Conservation (phyloP, 352 stramenopile genomes). For the Globisporangium irregulare region DNA sequence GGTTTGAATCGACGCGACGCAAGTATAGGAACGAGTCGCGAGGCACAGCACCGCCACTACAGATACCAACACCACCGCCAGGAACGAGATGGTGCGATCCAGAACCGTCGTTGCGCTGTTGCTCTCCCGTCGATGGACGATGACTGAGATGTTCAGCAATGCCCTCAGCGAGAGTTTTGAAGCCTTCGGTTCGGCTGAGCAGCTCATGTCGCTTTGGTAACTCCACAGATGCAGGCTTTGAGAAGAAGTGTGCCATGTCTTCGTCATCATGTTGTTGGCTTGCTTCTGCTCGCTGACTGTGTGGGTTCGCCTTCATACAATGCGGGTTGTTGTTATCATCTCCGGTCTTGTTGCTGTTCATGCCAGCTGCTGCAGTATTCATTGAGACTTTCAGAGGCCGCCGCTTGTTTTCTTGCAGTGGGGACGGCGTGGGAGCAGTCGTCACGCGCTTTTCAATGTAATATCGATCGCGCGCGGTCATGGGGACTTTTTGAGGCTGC, state of each 20-base stretch:
- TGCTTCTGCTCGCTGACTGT: background rate
- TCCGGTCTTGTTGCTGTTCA: background rate
- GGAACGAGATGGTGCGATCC: background rate
- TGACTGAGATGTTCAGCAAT: slow-evolving; percentile 43
- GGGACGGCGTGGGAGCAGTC: slow-evolving; percentile 29
- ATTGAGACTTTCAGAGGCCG: background rate
- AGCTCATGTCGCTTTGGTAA: slow-evolving; percentile 36
- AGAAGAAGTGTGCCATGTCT: slow-evolving; percentile 2
- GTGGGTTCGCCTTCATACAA: background rate
- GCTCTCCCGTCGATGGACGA: background rate
- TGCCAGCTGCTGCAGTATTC: background rate
- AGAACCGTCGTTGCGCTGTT: background rate
- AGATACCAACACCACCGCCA: background rate
- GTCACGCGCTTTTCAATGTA: slow-evolving; percentile 52
- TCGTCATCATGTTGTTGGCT: background rate
- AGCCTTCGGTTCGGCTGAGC: slow-evolving; percentile 37
- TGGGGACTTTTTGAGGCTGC: slow-evolving; percentile 30
- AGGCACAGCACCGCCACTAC: slow-evolving; percentile 17
- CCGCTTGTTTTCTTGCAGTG: slow-evolving; percentile 10
- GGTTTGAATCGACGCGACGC: slow-evolving; percentile 63
- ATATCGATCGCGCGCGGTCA: slow-evolving; percentile 59
- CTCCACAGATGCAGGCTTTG: slow-evolving; percentile 6
- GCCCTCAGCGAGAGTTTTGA: slow-evolving; percentile 62
- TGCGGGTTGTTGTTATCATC: background rate
- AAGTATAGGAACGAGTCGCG: slow-evolving; percentile 79